Percentiles rank a stretch among this genome's conserved stretches.
Evolutionary conservation across 805 yeast species (phyloP).

Genomic region (Kodamaea laetipori): DNA sequence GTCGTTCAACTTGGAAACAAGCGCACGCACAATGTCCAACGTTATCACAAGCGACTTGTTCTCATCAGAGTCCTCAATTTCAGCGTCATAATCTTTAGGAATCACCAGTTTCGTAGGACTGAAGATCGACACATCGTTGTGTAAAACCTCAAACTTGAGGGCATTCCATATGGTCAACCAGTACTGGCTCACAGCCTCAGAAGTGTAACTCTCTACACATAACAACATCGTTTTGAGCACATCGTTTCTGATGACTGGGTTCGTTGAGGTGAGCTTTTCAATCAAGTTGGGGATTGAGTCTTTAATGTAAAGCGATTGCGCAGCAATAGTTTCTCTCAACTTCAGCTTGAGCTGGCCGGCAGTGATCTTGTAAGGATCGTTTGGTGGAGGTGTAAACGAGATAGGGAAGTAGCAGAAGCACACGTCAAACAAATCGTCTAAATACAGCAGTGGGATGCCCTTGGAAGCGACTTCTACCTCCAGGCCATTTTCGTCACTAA

Average conservation of each 20-base stretch:
- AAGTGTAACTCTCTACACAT: conserved; percentile 57
- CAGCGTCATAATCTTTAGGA: conserved; percentile 25
- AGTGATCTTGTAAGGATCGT: conserved; percentile 84
- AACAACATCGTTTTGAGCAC: conserved; percentile 61
- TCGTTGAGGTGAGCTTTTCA: conserved; percentile 77
- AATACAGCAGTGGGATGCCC: conserved; percentile 12
- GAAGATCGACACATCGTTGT: conserved; percentile 54
- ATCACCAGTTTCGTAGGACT: conserved; percentile 29
- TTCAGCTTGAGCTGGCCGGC: conserved; percentile 66
- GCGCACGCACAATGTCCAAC: conserved; percentile 37
- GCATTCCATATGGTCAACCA: conserved; percentile 88
- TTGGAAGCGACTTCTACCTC: background rate
- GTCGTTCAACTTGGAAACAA: conserved; percentile 41
- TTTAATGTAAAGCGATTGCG: conserved; percentile 62
- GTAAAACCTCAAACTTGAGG: conserved; percentile 83
- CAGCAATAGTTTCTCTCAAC: conserved; percentile 62
- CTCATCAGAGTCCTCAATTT: conserved; percentile 38
- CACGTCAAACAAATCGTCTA: conserved; percentile 78
- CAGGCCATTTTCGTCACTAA: conserved; percentile 19
- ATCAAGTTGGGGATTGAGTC: conserved; percentile 77
- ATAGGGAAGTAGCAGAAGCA: conserved; percentile 96
- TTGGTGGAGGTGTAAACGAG: conserved; percentile 87
- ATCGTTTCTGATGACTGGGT: conserved; percentile 72
- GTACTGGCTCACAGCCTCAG: conserved; percentile 50
- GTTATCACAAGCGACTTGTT: conserved; percentile 39